Base-by-base conservation (phyloP, 345 rosid species). In the Fremontodendron californicum region DNA sequence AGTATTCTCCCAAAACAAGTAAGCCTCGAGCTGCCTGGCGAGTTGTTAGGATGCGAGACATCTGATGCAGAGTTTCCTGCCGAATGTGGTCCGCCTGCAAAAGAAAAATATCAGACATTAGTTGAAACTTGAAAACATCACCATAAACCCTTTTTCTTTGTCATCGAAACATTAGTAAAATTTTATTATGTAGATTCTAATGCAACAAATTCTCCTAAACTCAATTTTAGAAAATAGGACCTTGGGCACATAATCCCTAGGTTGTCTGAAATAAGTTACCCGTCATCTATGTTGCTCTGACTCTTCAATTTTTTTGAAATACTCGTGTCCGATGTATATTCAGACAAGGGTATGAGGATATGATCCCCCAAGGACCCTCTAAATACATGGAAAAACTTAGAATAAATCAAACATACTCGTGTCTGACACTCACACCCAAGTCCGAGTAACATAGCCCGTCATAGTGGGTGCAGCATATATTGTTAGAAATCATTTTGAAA, bases 51-150 rank as follows among this genome's bases (percentile, higher is more conserved):
- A 90, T 85, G 61, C 89, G 77, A 74, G 86, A 86, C 97, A 93
- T 93, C 79, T 92, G 98, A 81, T 84, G 95, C 86, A 96, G 72
- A 6, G 97, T 90, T 83, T 84, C 94, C 76, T 89, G 92, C 43
- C 97, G 91, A 54, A 93, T 81, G 88, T 96, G 92, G 82, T 96
- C 99, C 61, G 98, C 99, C 99, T 93, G 87, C 77, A 62, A 21
- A 60, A 49, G 27, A 9, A 62, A 54, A 33, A 31, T 13, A 52
- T 40, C 15, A 4, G 6, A 37, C 29, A 40, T 15, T 60, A 58
- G 64, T 61, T 61, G 33, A 27, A 60, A 27, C 64, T 13, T 60
- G 64, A 29, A 27, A 58, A 58, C 3, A 6, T 9, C n/a, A n/a
- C n/a, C n/a, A n/a, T n/a, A n/a, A n/a, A n/a, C n/a, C n/a, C n/a